Conservation (phyloP, 164 flowering plant species). For the Akebia trifoliata region DNA sequence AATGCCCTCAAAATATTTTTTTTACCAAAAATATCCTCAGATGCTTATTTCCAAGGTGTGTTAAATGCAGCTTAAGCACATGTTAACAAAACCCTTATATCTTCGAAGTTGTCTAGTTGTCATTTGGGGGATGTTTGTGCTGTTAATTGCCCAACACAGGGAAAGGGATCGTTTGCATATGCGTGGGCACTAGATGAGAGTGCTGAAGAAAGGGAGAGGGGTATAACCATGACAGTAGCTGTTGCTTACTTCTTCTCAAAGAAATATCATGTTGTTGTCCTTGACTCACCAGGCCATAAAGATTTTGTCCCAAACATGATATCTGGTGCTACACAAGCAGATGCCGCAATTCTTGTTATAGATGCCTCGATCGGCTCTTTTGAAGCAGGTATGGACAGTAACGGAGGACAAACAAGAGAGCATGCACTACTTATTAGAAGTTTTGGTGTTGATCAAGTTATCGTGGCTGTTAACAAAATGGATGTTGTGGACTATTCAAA, state of each 20-base stretch:
- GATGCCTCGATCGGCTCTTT: conserved; percentile 92
- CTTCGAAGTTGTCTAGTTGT: not conserved
- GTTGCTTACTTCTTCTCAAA: conserved; percentile 86
- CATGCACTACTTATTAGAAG: conserved; percentile 94
- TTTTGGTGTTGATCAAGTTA: conserved; percentile 93
- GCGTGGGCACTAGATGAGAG: conserved; percentile 99
- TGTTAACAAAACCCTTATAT: too few species aligned
- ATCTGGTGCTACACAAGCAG: conserved; percentile 97
- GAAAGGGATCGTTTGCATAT: conserved; percentile 96
- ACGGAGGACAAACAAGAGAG: conserved; percentile 88
- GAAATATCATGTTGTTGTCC: conserved; percentile 79
- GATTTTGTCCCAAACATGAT: conserved; percentile 99
- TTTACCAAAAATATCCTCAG: too few species aligned
- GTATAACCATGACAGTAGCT: conserved; percentile 95
- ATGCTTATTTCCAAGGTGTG: too few species aligned
- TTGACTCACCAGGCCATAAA: conserved; percentile 98
- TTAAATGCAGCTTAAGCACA: too few species aligned
- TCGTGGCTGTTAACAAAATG: conserved; percentile 93
- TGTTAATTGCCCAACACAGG: conserved; percentile 38
- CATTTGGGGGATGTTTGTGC: conserved; percentile 6
- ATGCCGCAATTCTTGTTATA: conserved; percentile 90
- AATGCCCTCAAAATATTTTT: too few species aligned
- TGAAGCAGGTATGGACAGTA: conserved; percentile 78
- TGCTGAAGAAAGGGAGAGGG: conserved; percentile 93
- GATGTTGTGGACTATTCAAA: conserved; percentile 74